Conservation (phyloP, 352 stramenopile species). For the Globisporangium takayamanum region DNA sequence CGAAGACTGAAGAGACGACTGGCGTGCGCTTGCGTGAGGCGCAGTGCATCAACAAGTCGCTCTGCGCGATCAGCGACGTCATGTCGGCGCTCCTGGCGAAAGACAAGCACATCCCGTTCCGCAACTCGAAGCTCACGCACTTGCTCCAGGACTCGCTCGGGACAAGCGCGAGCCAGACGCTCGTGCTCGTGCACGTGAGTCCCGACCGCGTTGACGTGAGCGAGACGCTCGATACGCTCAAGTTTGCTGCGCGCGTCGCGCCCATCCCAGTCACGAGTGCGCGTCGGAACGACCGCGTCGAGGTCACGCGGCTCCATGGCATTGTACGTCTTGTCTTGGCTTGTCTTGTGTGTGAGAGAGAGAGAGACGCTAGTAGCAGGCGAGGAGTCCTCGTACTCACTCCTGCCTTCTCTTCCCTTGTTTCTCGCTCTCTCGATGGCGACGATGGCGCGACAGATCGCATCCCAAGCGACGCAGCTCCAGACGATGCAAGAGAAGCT, state of each 20-base stretch:
- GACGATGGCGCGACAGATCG: conserved; percentile 25
- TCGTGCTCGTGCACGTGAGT: conserved; percentile 67
- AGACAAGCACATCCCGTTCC: conserved; percentile 79
- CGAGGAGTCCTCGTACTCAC: neutral
- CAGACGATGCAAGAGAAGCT: conserved; percentile 69
- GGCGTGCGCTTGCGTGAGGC: conserved; percentile 43
- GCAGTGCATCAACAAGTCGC: conserved; percentile 80
- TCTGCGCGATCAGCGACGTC: conserved; percentile 69
- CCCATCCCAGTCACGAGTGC: conserved; percentile 31
- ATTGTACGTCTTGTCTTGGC: conserved; percentile 28
- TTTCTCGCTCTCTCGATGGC: neutral
- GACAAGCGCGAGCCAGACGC: conserved; percentile 27
- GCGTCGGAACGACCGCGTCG: conserved; percentile 43
- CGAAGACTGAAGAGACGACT: conserved; percentile 36
- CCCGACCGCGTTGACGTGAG: conserved; percentile 37
- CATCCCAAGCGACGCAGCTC: conserved; percentile 54
- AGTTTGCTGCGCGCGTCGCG: conserved; percentile 63
- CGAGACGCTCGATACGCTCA: conserved; percentile 74
- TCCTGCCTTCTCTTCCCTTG: neutral
- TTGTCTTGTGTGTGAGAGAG: neutral
- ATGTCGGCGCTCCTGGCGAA: conserved; percentile 56
- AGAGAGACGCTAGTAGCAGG: neutral
- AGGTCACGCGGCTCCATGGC: conserved; percentile 53
- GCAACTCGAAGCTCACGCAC: conserved; percentile 84
- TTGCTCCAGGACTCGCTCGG: conserved; percentile 72